Evolutionary conservation across 345 rosid genomes (phyloP), one percentile per base, ranked within the genome.

Genomic region (Salix udensis): DNA sequence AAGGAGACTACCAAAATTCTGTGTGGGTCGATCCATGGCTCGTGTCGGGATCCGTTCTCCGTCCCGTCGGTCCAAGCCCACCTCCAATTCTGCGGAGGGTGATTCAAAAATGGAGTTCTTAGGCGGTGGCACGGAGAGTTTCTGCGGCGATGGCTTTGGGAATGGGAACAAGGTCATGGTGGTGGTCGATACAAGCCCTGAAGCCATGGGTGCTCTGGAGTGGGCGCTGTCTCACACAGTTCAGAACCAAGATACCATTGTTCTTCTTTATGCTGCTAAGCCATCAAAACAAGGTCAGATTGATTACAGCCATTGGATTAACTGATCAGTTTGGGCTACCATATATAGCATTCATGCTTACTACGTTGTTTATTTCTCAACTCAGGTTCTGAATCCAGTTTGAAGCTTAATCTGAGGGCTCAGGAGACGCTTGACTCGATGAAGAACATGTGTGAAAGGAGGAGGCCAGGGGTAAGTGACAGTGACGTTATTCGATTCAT

Each of bases 181-280:
- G 77, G 94, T 91, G 70, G 93, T 89, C 42, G 96, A 91, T 72
- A 85, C 91, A 44, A 91, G 87, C 55, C 75, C 83, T 52, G 97
- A 91, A 72, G 87, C 97, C 2, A 87, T 81, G 28, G 94, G 88
- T 58, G 97, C 97, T 36, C 92, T 93, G 67, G 97, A 95, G 79
- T 91, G 98, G 98, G 89, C 96, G 19, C 81, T 95, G 31, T 82
- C 94, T n/a, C 96, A 89, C 69, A 77, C 92, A 44, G 75, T 95
- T 75, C 92, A 88, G 69, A 62, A 67, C 75, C 87, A 88, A 23
- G 94, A 91, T 69, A 81, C 87, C 71, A 78, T 94, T 19, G 77
- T 91, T 83, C 93, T 95, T 46, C 78, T 95, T 3, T 85, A 78
- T 77, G 85, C 91, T 40, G 76, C 78, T 84, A 88, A 83, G 80